Evolutionary conservation across 1,284 basidiomycete species (phyloP), one percentile per base, ranked within the genome.

Genomic region (Sporisorium scitamineum): DNA sequence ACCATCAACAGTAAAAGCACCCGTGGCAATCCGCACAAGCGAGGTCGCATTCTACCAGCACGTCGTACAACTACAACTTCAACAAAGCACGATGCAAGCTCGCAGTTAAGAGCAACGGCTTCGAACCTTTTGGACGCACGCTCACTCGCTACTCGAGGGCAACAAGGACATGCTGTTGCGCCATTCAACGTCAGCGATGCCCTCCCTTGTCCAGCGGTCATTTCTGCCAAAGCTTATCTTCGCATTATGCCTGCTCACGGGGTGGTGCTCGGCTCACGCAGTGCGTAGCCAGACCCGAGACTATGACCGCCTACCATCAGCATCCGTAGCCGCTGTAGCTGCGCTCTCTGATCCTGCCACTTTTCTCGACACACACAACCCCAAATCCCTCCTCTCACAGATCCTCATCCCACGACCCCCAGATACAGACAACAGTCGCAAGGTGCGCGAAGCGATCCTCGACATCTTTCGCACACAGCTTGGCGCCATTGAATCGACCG

Each of bases 351-450:
- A 84, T 27, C 70, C 82, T 0, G 67, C 72, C 5, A 63, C 27
- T 0, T 44, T 62, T 24, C 63, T 85, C 47, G 78, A 84, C 60
- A 51, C 63, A 18, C 20, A 29, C 26, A 54, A 72, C 29, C 18
- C 56, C 6, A 32, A 61, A 13, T 84, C 83, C 9, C 70, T 84
- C 16, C 75, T 85, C 27, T 78, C 83, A 11, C 72, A 69, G 22
- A 80, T 85, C 47, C 71, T 85, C 44, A 80, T 84, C 11, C 84
- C 84, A 2, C 76, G 84, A n/a, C 75, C 79, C 8, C 71, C 83
- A 13, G 82, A 77, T 54, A 82, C 75, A 13, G 68, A 70, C 11
- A 79, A 80, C 66, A 78, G 67, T 54, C 69, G 74, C 31, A 57
- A 61, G 8, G 84, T 81, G 20, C 77, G 72, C 14, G 53, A 77